A percentile compares a stretch with the other conserved stretches of the same genome.
phyloP scores from a whole-genome alignment of 169 alveolate species.

The Eimeria praecox region DNA sequence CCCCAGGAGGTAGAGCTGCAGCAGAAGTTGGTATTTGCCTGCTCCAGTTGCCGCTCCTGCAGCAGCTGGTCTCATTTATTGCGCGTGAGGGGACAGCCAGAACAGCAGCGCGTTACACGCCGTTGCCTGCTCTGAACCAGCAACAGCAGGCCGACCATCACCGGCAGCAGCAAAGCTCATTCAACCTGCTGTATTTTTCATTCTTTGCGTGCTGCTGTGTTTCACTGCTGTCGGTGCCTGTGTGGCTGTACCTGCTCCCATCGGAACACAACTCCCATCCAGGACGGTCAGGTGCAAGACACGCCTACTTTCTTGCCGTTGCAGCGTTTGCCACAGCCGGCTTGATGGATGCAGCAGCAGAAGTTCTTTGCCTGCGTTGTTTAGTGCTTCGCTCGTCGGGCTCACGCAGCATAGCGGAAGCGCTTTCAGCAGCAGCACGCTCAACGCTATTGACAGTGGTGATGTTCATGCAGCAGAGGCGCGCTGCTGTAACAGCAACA shows the following conservation, averaged over 20 bases:
- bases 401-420: slow-evolving; percentile 62
- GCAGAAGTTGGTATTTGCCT: slow-evolving; percentile 22
- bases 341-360: slow-evolving; percentile 64
- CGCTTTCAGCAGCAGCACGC: slow-evolving; percentile 28
- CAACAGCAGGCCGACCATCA: neutral
- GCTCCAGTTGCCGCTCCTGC: slow-evolving; percentile 39
- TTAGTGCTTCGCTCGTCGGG: neutral
- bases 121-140: neutral
- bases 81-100: slow-evolving; percentile 62
- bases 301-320: slow-evolving; percentile 44
- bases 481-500: neutral
- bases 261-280: neutral
- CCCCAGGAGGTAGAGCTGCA: neutral
- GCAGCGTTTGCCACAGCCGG: slow-evolving; percentile 58
- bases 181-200: slow-evolving; percentile 20
- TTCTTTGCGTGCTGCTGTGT: slow-evolving; percentile 41
- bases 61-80: slow-evolving; percentile 29
- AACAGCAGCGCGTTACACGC: slow-evolving; percentile 32
- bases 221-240: slow-evolving; percentile 16
- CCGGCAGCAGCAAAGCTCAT: slow-evolving; percentile 28
- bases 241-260: slow-evolving; percentile 22
- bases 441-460: neutral
- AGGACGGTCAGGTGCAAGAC: neutral
- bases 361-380: slow-evolving; percentile 41
- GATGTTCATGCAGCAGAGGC: slow-evolving; percentile 20